Conservation (phyloP, 805 yeast genomes). For the Metschnikowia anglica region DNA sequence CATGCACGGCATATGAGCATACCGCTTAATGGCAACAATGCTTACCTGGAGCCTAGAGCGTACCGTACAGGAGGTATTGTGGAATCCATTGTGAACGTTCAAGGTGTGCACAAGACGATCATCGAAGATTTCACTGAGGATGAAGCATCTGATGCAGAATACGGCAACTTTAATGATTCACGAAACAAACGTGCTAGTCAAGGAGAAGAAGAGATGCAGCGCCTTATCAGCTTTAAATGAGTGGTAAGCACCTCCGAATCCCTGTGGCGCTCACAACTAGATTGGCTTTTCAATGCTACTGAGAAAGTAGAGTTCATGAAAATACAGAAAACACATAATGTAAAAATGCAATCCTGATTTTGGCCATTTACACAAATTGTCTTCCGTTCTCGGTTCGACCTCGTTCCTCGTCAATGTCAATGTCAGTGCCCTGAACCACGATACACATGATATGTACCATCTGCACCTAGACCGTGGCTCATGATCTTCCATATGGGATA, state of each 20-base stretch:
- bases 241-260: not conserved
- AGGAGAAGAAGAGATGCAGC: constrained; percentile 20
- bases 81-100: constrained; percentile 78
- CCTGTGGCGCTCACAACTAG: not conserved
- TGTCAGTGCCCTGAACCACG: too few species aligned
- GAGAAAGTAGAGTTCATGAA: too few species aligned
- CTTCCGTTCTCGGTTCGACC: too few species aligned
- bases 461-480: not conserved
- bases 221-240: constrained; percentile 17
- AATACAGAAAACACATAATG: too few species aligned
- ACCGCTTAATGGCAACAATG: constrained; percentile 6
- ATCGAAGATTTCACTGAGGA: constrained; percentile 62
- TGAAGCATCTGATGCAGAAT: constrained; percentile 31
- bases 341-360: too few species aligned
- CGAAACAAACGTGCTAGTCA: constrained; percentile 12
- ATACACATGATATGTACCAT: not conserved
- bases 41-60: constrained; percentile 33
- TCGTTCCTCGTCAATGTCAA: too few species aligned
- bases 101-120: constrained; percentile 83
- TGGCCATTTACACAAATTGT: too few species aligned
- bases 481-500: too few species aligned
- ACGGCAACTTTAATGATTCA: constrained; percentile 13
- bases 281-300: too few species aligned
- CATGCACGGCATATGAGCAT: constrained; percentile 8
- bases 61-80: constrained; percentile 64